Evolutionary conservation across 352 stramenopile genomes (phyloP).

Genomic region (Thalassiosira exigua): DNA sequence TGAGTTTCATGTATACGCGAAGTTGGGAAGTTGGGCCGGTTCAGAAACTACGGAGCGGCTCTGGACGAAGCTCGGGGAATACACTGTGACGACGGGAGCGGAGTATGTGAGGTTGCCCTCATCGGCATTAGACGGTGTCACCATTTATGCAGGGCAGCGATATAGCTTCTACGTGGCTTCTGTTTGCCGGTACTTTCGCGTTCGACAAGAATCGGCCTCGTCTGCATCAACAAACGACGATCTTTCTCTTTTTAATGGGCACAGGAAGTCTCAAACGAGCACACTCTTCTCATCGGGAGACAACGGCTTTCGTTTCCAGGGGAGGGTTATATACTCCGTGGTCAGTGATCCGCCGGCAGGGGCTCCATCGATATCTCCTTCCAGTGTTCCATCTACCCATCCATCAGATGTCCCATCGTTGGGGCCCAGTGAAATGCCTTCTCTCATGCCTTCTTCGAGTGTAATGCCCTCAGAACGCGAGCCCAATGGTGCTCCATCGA

Average conservation of each 20-base stretch:
- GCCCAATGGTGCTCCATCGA: neutral
- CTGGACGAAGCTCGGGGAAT: slow-evolving; percentile 26
- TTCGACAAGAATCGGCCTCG: slow-evolving; percentile 5
- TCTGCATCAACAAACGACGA: slow-evolving; percentile 16
- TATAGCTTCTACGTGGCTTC: slow-evolving; percentile 37
- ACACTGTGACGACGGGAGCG: neutral
- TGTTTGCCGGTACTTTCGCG: slow-evolving; percentile 26
- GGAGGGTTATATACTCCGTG: slow-evolving; percentile 25
- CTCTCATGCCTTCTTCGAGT: too few relatives aligned
- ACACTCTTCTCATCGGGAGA: neutral
- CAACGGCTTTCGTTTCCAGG: slow-evolving; percentile 18
- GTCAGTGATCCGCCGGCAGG: slow-evolving; percentile 17
- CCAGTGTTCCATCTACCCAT: neutral
- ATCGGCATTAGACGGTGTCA: slow-evolving; percentile 13
- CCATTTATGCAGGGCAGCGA: slow-evolving; percentile 28
- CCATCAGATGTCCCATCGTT: slow-evolving; percentile 8
- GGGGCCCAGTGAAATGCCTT: too few relatives aligned
- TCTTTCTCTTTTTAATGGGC: slow-evolving; percentile 14
- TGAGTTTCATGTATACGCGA: slow-evolving; percentile 30
- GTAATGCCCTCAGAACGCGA: too few relatives aligned
- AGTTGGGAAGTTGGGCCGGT: slow-evolving; percentile 4
- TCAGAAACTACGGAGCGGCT: neutral
- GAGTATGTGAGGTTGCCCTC: slow-evolving; percentile 27
- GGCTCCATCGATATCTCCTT: neutral
- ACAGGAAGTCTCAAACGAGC: slow-evolving; percentile 23